phyloP scores from a whole-genome alignment of 2,329 filamentous ascomycete species.

The Tolypocladium tundrense region DNA sequence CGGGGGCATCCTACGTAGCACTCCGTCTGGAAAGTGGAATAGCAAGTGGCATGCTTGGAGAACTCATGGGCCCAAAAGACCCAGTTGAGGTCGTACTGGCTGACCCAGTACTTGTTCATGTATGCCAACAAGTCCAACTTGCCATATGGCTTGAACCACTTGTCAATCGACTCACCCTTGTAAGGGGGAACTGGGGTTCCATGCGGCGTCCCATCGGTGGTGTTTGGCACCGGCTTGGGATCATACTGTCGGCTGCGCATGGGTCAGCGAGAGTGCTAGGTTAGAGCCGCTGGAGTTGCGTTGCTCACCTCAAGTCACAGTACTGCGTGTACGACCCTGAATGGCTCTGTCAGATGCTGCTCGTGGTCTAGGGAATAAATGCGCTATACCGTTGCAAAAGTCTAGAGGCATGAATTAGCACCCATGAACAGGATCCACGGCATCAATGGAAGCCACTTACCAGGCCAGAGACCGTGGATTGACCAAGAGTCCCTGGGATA shows the following conservation, averaged over 20 bases:
- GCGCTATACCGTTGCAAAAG: slow-evolving; percentile 30
- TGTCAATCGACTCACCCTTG: slow-evolving; percentile 45
- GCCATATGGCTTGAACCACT: slow-evolving; percentile 47
- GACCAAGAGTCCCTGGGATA: slow-evolving; percentile 48
- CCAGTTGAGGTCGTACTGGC: slow-evolving; percentile 42
- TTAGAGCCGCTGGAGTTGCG: neutral
- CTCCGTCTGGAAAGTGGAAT: slow-evolving; percentile 51
- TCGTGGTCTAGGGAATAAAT: too few relatives aligned
- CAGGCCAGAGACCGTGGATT: slow-evolving; percentile 49
- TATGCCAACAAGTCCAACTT: slow-evolving; percentile 50
- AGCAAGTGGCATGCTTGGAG: slow-evolving; percentile 60
- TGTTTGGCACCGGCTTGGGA: slow-evolving; percentile 50
- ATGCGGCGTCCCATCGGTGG: slow-evolving; percentile 44
- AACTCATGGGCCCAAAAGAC: slow-evolving; percentile 60
- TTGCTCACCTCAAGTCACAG: slow-evolving; percentile 42
- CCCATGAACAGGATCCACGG: neutral
- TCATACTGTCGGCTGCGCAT: slow-evolving; percentile 47
- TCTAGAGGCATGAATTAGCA: slow-evolving; percentile 14
- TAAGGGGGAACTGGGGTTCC: slow-evolving; percentile 47
- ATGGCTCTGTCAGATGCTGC: neutral
- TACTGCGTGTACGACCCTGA: slow-evolving; percentile 55
- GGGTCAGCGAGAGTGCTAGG: neutral
- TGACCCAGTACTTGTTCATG: slow-evolving; percentile 58
- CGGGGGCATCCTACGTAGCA: slow-evolving; percentile 38
- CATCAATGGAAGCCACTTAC: slow-evolving; percentile 9